Percentiles rank a stretch among this genome's conserved stretches.
These are phyloP conservation scores for Xylaria sp. DNA, from an alignment of 2,329 filamentous ascomycete genomes.

Conservation along the genomic window DNA sequence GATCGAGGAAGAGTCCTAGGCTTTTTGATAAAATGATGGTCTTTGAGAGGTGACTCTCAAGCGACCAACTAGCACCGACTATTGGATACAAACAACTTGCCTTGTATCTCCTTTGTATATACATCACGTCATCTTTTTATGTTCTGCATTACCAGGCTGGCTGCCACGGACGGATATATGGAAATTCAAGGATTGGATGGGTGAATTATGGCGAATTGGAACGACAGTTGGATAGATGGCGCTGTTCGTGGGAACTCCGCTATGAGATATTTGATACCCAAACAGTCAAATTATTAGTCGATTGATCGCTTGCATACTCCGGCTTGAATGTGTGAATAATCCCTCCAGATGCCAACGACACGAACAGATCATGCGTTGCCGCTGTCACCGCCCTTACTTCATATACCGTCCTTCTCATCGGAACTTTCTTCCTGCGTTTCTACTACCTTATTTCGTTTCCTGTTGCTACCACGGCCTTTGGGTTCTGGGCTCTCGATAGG, in stretches of 20 bases:
- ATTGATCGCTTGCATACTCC: not conserved
- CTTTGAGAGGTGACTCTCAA: not conserved
- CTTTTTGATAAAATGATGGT: not conserved
- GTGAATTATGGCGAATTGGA: not conserved
- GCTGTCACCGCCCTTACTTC: no score
- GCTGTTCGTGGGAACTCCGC: conserved; percentile 9
- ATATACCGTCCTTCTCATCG: not conserved
- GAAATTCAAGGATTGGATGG: not conserved
- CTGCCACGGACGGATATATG: conserved; percentile 5
- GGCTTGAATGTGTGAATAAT: not conserved
- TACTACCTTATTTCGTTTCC: not conserved
- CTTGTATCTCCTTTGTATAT: conserved; percentile 14
- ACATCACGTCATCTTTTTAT: conserved; percentile 9
- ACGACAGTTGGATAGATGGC: conserved; percentile 8
- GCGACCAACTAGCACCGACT: not conserved
- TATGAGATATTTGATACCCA: conserved; percentile 29
- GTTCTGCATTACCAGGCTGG: not conserved
- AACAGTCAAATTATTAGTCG: not conserved
- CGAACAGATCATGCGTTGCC: not conserved
- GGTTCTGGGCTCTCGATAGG: no score
- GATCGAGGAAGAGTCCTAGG: conserved; percentile 37
- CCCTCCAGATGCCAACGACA: not conserved
- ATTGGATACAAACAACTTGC: not conserved
- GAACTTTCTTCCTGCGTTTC: not conserved
- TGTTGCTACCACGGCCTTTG: not conserved